Base-by-base conservation (phyloP, 140 eudicot species). In the Anethum foeniculum region DNA sequence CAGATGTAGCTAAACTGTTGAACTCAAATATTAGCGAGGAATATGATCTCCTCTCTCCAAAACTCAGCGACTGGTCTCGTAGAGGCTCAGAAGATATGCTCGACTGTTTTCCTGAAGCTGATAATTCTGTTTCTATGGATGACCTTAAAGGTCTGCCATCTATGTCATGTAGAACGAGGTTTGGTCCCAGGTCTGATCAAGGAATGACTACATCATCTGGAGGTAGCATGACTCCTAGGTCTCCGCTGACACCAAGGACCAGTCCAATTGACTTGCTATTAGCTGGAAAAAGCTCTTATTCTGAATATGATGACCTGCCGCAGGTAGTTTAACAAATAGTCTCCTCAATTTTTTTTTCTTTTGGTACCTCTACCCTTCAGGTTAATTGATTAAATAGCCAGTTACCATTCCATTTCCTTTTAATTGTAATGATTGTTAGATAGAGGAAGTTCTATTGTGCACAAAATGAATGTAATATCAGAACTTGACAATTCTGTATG, bases 11-110 rank as follows among this genome's bases (percentile, higher is more conserved):
- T 25, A 92, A 92, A 86, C 89, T 88, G 60, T 90, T 93, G 27
- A 92, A 88, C 79, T 90, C 97, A 6, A 91, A 91, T 80, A 90
- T 91, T 77, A 84, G 86, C 25, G 98, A 94, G 86, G 98, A 94
- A 65, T 89, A 90, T 77, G 97, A 90, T 83, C 80, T 86, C 39
- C 28, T 87, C 62, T 92, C 97, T 39, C 97, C 98, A 3, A 94
- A 90, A 84, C 85, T 87, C 71, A 90, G 97, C 82, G 97, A 92
- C 77, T 92, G 92, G 96, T 94, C 98, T 36, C 90, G 93, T 23
- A 88, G 94, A 84, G 98, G 98, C 58, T 94, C 98, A 77, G 97
- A 92, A 79, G 98, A 94, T 82, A 94, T 94, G 98, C 93, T 92
- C 6, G 98, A 94, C 75, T 90, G 91, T 86, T 88, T 86, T 47